Conservation (phyloP, 1,139 yeast genomes). For the Pichia sp. region DNA sequence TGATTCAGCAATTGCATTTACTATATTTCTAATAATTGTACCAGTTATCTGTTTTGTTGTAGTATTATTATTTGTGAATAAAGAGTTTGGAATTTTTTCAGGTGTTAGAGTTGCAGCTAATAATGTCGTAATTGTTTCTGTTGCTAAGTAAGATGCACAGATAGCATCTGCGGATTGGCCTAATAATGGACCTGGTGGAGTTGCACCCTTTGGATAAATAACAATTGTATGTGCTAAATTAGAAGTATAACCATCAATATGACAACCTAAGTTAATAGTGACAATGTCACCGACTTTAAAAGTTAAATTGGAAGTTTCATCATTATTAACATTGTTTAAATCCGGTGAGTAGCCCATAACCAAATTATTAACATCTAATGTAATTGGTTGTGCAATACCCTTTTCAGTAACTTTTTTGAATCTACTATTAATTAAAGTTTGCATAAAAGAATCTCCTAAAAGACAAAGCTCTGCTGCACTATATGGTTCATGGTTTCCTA, state of each 20-base stretch:
- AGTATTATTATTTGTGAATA: not conserved
- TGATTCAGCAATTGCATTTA: slow-evolving; percentile 72
- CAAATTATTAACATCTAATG: slow-evolving; percentile 76
- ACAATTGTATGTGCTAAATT: slow-evolving; percentile 81
- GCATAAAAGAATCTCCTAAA: slow-evolving; percentile 69
- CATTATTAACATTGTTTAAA: slow-evolving; percentile 56
- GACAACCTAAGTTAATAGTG: slow-evolving; percentile 79
- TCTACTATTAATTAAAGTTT: slow-evolving; percentile 45
- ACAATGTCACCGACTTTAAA: slow-evolving; percentile 78
- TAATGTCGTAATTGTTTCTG: slow-evolving; percentile 70
- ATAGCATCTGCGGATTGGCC: slow-evolving; percentile 86
- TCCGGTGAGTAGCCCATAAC: slow-evolving; percentile 83
- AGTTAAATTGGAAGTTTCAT: slow-evolving; percentile 39
- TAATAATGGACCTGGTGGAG: slow-evolving; percentile 67
- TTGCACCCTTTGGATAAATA: slow-evolving; percentile 57
- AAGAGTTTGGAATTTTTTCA: slow-evolving; percentile 52
- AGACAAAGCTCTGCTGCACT: slow-evolving; percentile 74
- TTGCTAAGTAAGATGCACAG: slow-evolving; percentile 84
- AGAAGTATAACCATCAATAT: slow-evolving; percentile 91
- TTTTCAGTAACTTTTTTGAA: slow-evolving; percentile 64
- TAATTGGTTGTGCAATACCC: slow-evolving; percentile 89
- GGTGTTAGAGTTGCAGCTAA: slow-evolving; percentile 71
- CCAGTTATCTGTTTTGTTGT: slow-evolving; percentile 45
- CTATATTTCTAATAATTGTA: slow-evolving; percentile 59
- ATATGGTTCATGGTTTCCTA: slow-evolving; percentile 40